Base-by-base conservation (phyloP, 139 green algal genomes). In the Edaphochlamys debaryana region DNA sequence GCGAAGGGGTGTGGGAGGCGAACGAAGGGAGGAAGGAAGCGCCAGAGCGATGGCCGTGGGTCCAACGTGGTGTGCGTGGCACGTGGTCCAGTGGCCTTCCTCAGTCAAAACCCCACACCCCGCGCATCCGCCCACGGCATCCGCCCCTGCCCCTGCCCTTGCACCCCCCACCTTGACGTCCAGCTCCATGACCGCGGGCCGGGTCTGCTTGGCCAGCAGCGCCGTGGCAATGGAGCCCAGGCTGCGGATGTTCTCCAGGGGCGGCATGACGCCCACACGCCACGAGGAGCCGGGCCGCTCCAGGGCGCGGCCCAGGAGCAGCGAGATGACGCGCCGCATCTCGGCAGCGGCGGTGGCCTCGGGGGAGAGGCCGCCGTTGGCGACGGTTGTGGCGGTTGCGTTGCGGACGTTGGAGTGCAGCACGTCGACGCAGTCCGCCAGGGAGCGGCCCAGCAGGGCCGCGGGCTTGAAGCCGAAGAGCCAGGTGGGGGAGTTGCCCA, bases 391-490 rank as follows among this genome's bases (percentile, higher is more conserved):
- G 38, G 3, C 22, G 40, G n/a, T 32, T 41, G 41, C 60, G 75
- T 40, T 22, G 40, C 75, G 75, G 4, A 32, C 41, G 38, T 45
- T 38, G 17, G 29, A 17, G 67, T 85, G 69, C 6, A 88, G 76
- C 34, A 80, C 77, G 69, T 88, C 84, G 2, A 88, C 27, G 56
- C 67, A 67, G 50, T 69, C 67, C 17, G 69, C n/a, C 13, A 89
- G 41, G 29, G 56, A 69, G 15, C 73, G 68, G 37, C 89, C 89
- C 27, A 89, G 30, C 56, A 92, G 70, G 22, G 40, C 32, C 11
- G 67, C 17, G 17, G 86, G 86, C 27, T 84, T 62, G 67, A 92
- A 90, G 34, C 89, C 89, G 69, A 92, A 92, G 30, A 92, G 76
- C 29, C 36, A 50, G 19, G 58, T 38, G 38, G 84, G 77, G 6